These are phyloP conservation scores for Epichloe sibirici DNA, from an alignment of 2,329 filamentous ascomycete species.

Conservation along the genomic window DNA sequence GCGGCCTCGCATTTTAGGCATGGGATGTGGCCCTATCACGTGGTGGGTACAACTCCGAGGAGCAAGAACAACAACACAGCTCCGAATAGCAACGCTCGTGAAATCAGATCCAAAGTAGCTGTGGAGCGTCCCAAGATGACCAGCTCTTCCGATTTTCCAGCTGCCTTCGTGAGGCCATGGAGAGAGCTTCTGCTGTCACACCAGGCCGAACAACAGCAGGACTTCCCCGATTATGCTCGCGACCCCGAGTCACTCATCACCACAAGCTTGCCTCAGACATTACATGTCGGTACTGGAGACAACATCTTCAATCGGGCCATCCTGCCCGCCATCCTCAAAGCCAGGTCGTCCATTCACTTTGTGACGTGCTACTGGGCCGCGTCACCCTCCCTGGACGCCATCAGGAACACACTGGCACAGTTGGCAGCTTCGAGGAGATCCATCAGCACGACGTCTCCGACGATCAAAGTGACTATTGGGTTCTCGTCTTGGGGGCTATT, in stretches of 20 bases:
- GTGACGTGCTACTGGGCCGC: slow-evolving; percentile 76
- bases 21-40: too few relatives aligned
- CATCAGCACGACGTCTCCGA: slow-evolving; percentile 11
- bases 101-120: too few relatives aligned
- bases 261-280: slow-evolving; percentile 31
- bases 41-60: too few relatives aligned
- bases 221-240: slow-evolving; percentile 35
- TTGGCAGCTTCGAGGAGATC: slow-evolving; percentile 37
- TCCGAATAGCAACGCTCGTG: too few relatives aligned
- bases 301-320: slow-evolving; percentile 43
- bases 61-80: too few relatives aligned
- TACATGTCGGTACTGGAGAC: slow-evolving; percentile 45
- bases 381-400: slow-evolving; percentile 45
- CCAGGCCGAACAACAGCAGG: slow-evolving; percentile 22
- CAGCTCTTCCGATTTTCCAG: slow-evolving; percentile 17
- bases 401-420: slow-evolving; percentile 44
- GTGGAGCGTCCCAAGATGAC: background rate
- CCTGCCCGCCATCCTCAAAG: slow-evolving; percentile 47
- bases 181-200: slow-evolving; percentile 19
- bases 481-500: slow-evolving; percentile 62
- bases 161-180: slow-evolving; percentile 27
- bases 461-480: slow-evolving; percentile 55
- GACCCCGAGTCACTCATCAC: slow-evolving; percentile 35
- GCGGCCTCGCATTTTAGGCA: too few relatives aligned
- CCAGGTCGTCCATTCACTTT: slow-evolving; percentile 55